Evolutionary conservation across 805 yeast species (phyloP).

Genomic region (Suhomyces prunicola): DNA sequence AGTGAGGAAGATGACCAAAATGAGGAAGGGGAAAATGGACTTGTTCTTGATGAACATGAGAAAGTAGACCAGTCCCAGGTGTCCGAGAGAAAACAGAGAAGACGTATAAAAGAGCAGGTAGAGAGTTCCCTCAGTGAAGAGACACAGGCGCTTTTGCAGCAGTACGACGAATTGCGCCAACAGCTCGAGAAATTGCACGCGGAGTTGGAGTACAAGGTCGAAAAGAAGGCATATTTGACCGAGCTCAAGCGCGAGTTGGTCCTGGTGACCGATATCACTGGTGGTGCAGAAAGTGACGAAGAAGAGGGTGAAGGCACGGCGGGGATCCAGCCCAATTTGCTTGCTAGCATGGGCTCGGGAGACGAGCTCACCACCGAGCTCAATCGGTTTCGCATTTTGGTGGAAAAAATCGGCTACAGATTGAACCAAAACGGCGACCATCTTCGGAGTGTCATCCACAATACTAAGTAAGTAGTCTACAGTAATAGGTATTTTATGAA

Average conservation of each 20-base stretch:
- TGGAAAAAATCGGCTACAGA: constrained; percentile 20
- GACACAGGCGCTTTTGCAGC: constrained; percentile 4
- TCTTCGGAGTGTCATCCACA: constrained; percentile 1
- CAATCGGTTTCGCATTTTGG: constrained; percentile 24
- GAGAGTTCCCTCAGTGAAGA: neutral
- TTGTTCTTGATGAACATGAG: constrained; percentile 21
- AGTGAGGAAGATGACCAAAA: neutral
- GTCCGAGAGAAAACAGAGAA: neutral
- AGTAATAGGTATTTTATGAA: neutral
- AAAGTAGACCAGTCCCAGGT: constrained; percentile 4
- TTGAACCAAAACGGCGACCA: constrained; percentile 1
- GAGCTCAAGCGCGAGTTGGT: constrained; percentile 9
- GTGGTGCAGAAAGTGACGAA: constrained; percentile 18
- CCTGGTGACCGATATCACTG: constrained; percentile 1
- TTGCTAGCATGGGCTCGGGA: neutral
- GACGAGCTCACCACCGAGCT: constrained; percentile 16
- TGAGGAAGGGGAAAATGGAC: constrained; percentile 7
- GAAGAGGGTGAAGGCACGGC: constrained; percentile 8
- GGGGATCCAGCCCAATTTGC: constrained; percentile 9
- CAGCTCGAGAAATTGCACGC: constrained; percentile 15
- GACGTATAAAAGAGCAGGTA: constrained; percentile 1
- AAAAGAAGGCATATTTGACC: constrained; percentile 28
- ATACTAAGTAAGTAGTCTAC: neutral
- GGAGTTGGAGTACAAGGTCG: constrained; percentile 22
- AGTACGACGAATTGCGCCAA: constrained; percentile 20